Evolutionary conservation across 192 early-diverging fungal genomes (phyloP).

Genomic region (Cetraspora pellucida): DNA sequence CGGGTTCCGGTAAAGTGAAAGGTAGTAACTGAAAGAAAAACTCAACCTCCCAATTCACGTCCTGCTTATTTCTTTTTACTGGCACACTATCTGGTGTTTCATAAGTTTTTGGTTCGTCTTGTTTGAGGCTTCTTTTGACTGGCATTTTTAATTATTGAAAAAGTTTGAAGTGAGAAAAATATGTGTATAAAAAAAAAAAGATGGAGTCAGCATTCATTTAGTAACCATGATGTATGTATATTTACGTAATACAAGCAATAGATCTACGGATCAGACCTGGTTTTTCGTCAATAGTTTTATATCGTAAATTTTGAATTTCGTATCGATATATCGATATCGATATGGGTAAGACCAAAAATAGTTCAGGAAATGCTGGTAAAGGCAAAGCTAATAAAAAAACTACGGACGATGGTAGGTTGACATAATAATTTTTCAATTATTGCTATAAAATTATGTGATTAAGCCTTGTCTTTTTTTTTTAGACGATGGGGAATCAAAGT

Average conservation of each 20-base stretch:
- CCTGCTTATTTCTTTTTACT: neutral
- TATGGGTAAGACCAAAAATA: neutral
- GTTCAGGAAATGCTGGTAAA: neutral
- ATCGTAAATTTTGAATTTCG: no score
- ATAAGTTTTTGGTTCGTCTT: neutral
- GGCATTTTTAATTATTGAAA: neutral
- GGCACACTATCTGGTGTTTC: neutral
- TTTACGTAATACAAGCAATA: neutral
- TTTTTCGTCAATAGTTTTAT: no score
- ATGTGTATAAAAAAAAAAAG: neutral
- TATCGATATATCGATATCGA: neutral
- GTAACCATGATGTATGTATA: neutral
- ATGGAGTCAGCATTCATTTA: neutral
- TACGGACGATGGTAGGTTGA: neutral
- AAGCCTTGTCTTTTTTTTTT: neutral
- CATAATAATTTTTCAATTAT: neutral
- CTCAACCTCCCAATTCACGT: neutral
- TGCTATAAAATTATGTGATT: neutral
- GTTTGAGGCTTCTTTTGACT: constrained; percentile 3
- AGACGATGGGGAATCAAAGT: constrained; percentile 1
- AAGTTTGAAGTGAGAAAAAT: neutral
- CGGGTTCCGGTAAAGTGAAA: constrained; percentile 1
- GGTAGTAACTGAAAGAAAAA: neutral
- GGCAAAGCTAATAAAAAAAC: neutral
- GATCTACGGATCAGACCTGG: no score